Evolutionary conservation across 192 early-diverging fungal species (phyloP).

Genomic region (Phlyctochytrium arcticum): DNA sequence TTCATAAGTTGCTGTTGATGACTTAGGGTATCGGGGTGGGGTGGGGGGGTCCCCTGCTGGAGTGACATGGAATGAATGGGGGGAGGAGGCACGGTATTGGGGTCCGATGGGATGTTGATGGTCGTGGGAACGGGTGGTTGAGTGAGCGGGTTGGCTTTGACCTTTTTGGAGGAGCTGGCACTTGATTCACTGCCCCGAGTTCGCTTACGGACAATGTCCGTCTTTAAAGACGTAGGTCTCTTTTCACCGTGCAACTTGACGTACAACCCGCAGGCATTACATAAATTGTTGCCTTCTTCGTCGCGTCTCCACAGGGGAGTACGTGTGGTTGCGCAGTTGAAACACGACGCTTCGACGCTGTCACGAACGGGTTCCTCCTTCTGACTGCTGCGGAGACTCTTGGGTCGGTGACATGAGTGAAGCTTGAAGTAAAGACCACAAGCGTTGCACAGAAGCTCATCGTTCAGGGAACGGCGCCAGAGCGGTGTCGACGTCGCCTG

Average conservation of each 20-base stretch:
- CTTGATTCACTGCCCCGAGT: too few relatives aligned
- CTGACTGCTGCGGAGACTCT: conserved; percentile 18
- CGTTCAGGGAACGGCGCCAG: conserved; percentile 6
- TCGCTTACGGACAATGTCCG: conserved; percentile 85
- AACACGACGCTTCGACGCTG: conserved; percentile 40
- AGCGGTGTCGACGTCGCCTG: conserved; percentile 9
- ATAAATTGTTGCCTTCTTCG: conserved; percentile 77
- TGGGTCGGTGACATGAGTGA: conserved; percentile 19
- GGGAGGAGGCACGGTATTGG: too few relatives aligned
- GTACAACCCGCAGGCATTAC: conserved; percentile 94
- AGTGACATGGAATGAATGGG: too few relatives aligned
- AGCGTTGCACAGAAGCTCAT: conserved; percentile 15
- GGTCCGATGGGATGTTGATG: too few relatives aligned
- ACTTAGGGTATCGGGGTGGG: too few relatives aligned
- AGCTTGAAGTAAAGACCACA: conserved; percentile 13
- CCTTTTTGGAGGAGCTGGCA: too few relatives aligned
- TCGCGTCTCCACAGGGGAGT: conserved; percentile 89
- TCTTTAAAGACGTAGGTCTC: conserved; percentile 81
- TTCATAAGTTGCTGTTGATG: too few relatives aligned
- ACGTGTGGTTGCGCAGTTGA: conserved; percentile 73
- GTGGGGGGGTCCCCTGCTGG: too few relatives aligned
- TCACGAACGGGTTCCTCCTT: not conserved
- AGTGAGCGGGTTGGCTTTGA: too few relatives aligned
- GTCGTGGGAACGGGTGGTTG: too few relatives aligned
- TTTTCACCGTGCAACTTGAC: conserved; percentile 86